phyloP scores from a whole-genome alignment of 176 grass and related monocot species.

The Aegilops longissima region DNA sequence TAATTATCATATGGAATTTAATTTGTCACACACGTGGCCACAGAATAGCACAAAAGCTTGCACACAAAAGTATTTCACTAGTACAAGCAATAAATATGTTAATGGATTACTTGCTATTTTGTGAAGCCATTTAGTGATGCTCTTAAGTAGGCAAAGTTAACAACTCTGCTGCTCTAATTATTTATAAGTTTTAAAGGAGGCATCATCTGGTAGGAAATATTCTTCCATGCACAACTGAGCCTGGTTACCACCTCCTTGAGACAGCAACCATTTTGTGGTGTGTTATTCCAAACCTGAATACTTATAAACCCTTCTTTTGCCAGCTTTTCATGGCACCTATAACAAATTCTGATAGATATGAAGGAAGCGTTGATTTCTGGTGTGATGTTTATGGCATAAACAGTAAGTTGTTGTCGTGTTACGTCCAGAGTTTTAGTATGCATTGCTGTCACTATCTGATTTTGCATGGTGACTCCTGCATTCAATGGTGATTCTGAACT shows the following conservation, averaged over 20 bases:
- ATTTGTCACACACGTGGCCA: background rate
- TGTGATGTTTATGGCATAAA: conserved; percentile 87
- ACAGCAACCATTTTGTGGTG: background rate
- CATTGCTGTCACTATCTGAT: background rate
- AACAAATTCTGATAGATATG: conserved; percentile 85
- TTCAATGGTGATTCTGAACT: conserved; percentile 12
- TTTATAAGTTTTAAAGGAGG: background rate
- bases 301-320: conserved; percentile 24
- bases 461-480: background rate
- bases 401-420: conserved; percentile 54
- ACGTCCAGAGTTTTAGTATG: background rate
- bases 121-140: background rate
- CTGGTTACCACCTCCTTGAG: conserved; percentile 7
- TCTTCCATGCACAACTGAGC: conserved; percentile 16
- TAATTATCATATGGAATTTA: conserved; percentile 6
- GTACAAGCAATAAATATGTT: background rate
- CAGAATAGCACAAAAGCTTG: background rate
- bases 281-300: background rate
- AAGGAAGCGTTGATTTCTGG: conserved; percentile 82
- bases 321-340: conserved; percentile 94
- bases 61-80: background rate
- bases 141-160: background rate
- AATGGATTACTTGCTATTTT: conserved; percentile 18
- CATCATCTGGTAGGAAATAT: conserved; percentile 10
- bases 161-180: background rate